Conservation (phyloP, 768 basidiomycete species). For the Flagelloscypha sp. region DNA sequence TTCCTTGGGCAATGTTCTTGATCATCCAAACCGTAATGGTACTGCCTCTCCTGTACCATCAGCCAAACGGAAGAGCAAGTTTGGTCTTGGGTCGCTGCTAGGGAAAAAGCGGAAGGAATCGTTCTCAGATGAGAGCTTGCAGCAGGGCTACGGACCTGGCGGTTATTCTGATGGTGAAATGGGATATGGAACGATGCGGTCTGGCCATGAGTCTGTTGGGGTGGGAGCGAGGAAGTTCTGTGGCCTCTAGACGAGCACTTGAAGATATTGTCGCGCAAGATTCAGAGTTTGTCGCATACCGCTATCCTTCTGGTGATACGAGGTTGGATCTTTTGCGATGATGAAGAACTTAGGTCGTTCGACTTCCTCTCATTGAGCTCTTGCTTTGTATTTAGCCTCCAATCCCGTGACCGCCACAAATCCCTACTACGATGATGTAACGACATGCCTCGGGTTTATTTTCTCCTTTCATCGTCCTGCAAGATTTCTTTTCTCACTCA, state of each 20-base stretch:
- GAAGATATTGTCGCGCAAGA: constrained; percentile 83
- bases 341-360: constrained; percentile 9
- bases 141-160: constrained; percentile 28
- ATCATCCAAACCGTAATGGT: constrained; percentile 16
- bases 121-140: constrained; percentile 23
- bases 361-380: too few relatives aligned
- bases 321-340: constrained; percentile 53
- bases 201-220: constrained; percentile 42
- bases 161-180: constrained; percentile 38
- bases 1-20: constrained; percentile 36
- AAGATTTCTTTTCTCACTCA: too few relatives aligned
- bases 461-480: too few relatives aligned
- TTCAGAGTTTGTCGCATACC: constrained; percentile 76
- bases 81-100: constrained; percentile 60
- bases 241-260: constrained; percentile 60
- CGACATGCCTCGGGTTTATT: too few relatives aligned
- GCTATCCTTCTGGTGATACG: constrained; percentile 76
- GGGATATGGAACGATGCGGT: constrained; percentile 42
- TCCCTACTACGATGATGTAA: too few relatives aligned
- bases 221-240: constrained; percentile 48
- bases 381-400: too few relatives aligned
- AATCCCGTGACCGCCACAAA: too few relatives aligned
- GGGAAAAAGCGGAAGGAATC: constrained; percentile 43
- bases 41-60: constrained; percentile 24
- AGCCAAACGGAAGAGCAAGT: constrained; percentile 64